Evolutionary conservation across 768 basidiomycete species (phyloP), one percentile per base, ranked within the genome.

Genomic region (Pisolithus marmoratus): DNA sequence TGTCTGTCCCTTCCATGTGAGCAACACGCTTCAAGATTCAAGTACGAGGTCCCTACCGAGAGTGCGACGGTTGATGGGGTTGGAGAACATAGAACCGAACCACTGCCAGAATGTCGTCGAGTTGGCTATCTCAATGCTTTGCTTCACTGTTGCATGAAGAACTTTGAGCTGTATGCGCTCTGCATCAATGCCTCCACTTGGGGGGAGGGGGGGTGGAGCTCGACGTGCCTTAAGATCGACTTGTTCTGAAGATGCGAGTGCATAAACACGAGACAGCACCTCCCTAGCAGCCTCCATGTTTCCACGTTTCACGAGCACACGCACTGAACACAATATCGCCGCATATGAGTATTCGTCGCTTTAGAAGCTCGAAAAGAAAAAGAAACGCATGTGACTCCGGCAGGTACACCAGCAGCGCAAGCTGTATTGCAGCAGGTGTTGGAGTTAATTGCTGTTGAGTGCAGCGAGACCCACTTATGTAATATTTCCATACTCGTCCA

Each of bases 341-440:
- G 29, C 29, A 29, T 29, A 29, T 29, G 29, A 29, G 11, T 15
- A 26, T 15, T 43, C 23, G 26, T 20, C 14, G 42, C 23, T 23
- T 9, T 6, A 20, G n/a, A n/a, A n/a, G n/a, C 15, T 14, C 26
- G 19, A 34, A 3, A 8, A 2, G 9, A n/a, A n/a, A n/a, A 43
- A 15, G 42, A n/a, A 14, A 74, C 84, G 63, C 54, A 87, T 85
- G 90, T 44, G 85, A 85, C 67, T 92, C 90, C 2, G 90, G 90
- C 4, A 90, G 71, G 62, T 85, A 82, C 50, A 80, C 71, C 47
- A 90, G 61, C 49, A 82, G 67, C 3, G 76, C 41, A 36, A 84
- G 71, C 60, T 90, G 88, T 5, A 89, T 51, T 2, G 67, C 82
- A 1, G 86, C 83, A 1, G 87, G 87, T n/a, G n/a, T n/a, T n/a